Base-by-base conservation (phyloP, 1,139 yeast species). In the Hanseniaspora gamundiae region DNA sequence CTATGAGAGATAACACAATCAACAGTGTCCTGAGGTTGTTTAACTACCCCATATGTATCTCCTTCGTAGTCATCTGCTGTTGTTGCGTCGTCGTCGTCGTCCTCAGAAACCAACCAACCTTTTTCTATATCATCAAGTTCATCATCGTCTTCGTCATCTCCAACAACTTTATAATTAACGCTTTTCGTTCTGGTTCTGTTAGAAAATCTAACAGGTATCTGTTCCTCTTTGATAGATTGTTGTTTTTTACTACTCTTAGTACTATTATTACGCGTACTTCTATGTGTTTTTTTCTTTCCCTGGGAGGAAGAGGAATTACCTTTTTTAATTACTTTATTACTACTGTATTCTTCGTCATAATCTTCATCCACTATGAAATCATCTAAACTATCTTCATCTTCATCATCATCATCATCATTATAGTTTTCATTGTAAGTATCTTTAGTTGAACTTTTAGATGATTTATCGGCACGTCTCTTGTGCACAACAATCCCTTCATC, bases 121-220 rank as follows among this genome's bases (percentile, higher is more conserved):
- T 27, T 11, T 38, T 27, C 33, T 3, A 27, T 14, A 13, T 35
- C 42, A 24, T 35, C 39, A 11, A 39, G 35, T 16, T 70, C 79
- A 49, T 77, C 79, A 50, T 79, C 77, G n/a, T 73, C 35, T 13
- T 43, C 80, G 24, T 69, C 69, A 48, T 82, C 91, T 40, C 9
- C 26, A 7, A 24, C 9, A 24, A 81, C 76, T 29, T 72, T 75
- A 57, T 83, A 83, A 58, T 84, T 83, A 42, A 85, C 76, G 13
- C 22, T 24, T 24, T 35, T 14, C 70, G 22, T 64, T 69, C 40
- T 69, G 76, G 13, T 66, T 76, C 33, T 73, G 85, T 45, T 78
- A 10, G 94, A 82, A 55, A 87, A 85, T 49, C 96, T 69, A n/a
- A 73, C 67, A 41, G 73, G 65, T 36, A 36, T 36, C 28, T 36